Base-by-base conservation (phyloP, 1,284 basidiomycete genomes). In the Trametes pubescens region DNA sequence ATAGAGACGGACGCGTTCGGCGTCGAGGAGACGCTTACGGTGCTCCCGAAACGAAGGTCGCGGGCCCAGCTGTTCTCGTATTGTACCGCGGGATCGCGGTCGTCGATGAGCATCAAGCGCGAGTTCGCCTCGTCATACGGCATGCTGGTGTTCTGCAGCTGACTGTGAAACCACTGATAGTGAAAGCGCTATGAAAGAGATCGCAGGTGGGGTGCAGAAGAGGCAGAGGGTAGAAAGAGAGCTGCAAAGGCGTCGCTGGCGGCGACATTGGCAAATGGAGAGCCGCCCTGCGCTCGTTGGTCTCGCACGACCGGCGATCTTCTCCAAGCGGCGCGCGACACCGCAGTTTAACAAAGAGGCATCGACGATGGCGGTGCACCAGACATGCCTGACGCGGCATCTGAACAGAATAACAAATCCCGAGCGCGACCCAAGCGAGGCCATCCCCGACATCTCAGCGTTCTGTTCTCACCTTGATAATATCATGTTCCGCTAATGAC, bases 41-140 rank as follows among this genome's bases (percentile, higher is more conserved):
- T 43, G n/a, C 55, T 47, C 16, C 59, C 59, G n/a, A 48, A 55
- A 24, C 13, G 22, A 4, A 18, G 18, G 10, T 38, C 24, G 8
- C 34, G 52, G 11, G 40, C 52, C 59, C 59, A 61, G 35, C 16
- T 18, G 7, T 46, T 44, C 13, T 55, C 46, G n/a, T 54, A 61
- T 18, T 55, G 52, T 18, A 55, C 59, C n/a, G 59, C 51, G 1
- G 52, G 11, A n/a, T 61, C 59, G 35, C 59, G 59, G 46, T 61
- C 46, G 46, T 61, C 59, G 18, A 61, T 61, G 47, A 61, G 44
- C 52, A 61, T 40, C 26, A 54, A 26, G 14, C 52, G 59, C 44
- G 59, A 54, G 26, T 61, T 55, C n/a, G 59, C 44, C 24, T 55
- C 52, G 46, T 35, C 49, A 8, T 43, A 61, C 2, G 37, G 44